Base-by-base conservation (phyloP, 2,329 filamentous ascomycete genomes). In the Aspergillus felis region DNA sequence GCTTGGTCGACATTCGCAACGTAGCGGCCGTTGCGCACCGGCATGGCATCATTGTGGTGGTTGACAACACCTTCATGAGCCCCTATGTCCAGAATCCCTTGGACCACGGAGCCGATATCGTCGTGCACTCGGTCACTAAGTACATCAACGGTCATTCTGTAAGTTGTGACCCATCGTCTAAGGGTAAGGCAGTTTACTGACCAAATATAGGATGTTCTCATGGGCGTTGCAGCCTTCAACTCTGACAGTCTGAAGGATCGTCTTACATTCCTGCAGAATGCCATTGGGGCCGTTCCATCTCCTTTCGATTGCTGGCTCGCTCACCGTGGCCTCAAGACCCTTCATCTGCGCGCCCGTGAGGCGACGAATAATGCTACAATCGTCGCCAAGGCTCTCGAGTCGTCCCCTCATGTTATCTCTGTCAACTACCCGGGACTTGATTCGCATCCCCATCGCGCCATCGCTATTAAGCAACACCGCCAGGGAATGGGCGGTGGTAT, bases 301-400 rank as follows among this genome's bases (percentile, higher is more conserved):
- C 84, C 94, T 44, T 99, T 99, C 71, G 94, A 99, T 82, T 92
- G 88, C 79, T 99, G 94, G 94, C 90, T 99, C 62, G 94, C 94
- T 51, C 94, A 99, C 79, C 88, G 94, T 63, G 94, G 94, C 66
- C 84, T 97, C 66, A 99, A 99, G 83, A 99, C 94, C 3, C 85
- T 99, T 46, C 94, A 99, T 77, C 84, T 99, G 50, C 90, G 94
- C 67, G 93, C 91, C 9, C 86, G 89, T 61, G 91, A 96, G 76
- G 91, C 93, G 20, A 89, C 84, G 63, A 82, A 79, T 66, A 97
- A 97, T 76, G 94, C 93, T 9, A 86, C 86, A 7, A 80, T 85
- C 50, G 85, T 99, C 27, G 92, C 92, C 9, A 76, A 79, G 49
- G 87, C 89, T 25, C 87, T 99, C 52, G 88, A 94, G 71, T 81